phyloP scores from a whole-genome alignment of 208 protist genomes.

The Histomonas meleagridis region DNA sequence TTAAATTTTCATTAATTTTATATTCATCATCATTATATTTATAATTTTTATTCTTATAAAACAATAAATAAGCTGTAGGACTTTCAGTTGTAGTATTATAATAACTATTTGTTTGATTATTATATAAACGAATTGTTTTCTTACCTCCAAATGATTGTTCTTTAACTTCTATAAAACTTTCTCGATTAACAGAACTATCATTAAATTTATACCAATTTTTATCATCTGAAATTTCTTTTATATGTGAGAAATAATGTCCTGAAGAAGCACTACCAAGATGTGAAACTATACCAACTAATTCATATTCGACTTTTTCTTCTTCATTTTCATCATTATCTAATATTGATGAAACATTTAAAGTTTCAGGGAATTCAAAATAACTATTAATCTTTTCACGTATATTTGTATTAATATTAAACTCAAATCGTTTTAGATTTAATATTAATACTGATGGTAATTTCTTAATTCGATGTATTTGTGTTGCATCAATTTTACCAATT shows the following conservation, averaged over 20 bases:
- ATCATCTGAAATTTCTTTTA: too few species aligned
- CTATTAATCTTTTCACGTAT: not conserved
- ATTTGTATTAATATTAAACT: not conserved
- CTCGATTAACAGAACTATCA: too few species aligned
- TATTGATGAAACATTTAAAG: not conserved
- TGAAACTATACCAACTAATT: not conserved
- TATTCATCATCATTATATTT: too few species aligned
- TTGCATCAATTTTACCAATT: slow-evolving; percentile 2
- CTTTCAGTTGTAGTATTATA: too few species aligned
- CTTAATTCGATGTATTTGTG: not conserved
- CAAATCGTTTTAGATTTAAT: not conserved
- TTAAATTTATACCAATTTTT: too few species aligned
- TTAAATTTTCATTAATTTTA: too few species aligned
- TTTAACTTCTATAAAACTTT: too few species aligned
- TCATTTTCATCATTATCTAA: not conserved
- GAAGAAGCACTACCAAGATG: not conserved
- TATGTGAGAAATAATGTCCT: not conserved
- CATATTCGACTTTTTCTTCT: not conserved
- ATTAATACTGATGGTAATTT: not conserved
- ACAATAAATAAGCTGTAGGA: too few species aligned
- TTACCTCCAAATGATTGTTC: too few species aligned
- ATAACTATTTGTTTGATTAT: too few species aligned
- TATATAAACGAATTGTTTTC: too few species aligned
- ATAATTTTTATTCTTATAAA: too few species aligned
- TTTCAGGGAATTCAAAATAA: not conserved